Conservation (phyloP, 139 green algal species). For the Chlorella ohadii region DNA sequence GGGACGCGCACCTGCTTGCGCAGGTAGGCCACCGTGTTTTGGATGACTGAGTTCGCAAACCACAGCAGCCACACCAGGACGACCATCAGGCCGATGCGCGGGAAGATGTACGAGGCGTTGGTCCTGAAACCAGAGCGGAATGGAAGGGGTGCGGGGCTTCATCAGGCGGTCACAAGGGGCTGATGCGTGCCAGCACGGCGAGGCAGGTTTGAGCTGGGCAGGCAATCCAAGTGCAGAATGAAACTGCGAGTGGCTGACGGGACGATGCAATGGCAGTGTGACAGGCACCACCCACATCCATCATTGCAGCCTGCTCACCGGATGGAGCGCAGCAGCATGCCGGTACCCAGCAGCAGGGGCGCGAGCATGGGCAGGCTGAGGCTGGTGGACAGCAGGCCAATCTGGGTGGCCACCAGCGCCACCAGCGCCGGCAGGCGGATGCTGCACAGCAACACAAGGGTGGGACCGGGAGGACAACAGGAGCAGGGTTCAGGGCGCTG, state of each 20-base stretch:
- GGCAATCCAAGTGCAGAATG: no score
- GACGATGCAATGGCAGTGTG: no score
- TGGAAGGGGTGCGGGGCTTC: no score
- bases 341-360: conserved; percentile 80
- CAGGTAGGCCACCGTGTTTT: conserved; percentile 68
- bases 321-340: conserved; percentile 82
- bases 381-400: conserved; percentile 61
- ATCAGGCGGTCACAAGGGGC: no score
- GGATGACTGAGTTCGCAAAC: conserved; percentile 80
- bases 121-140: neutral
- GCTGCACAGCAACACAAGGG: conserved; percentile 39
- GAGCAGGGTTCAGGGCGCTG: no score
- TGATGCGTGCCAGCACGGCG: no score
- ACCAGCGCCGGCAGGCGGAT: conserved; percentile 68
- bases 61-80: conserved; percentile 82
- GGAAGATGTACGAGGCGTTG: conserved; percentile 81
- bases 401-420: conserved; percentile 64
- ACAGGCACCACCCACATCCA: no score
- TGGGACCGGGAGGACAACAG: no score
- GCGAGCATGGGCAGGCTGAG: conserved; percentile 86
- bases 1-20: conserved; percentile 52
- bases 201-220: no score
- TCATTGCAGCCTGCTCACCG: conserved; percentile 9
- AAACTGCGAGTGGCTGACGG: no score
- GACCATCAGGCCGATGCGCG: conserved; percentile 71